Percentiles rank a stretch among this genome's conserved stretches.
Evolutionary conservation across 2,329 filamentous ascomycete genomes (phyloP).

Genomic region (Paraconiothyrium brasiliense): DNA sequence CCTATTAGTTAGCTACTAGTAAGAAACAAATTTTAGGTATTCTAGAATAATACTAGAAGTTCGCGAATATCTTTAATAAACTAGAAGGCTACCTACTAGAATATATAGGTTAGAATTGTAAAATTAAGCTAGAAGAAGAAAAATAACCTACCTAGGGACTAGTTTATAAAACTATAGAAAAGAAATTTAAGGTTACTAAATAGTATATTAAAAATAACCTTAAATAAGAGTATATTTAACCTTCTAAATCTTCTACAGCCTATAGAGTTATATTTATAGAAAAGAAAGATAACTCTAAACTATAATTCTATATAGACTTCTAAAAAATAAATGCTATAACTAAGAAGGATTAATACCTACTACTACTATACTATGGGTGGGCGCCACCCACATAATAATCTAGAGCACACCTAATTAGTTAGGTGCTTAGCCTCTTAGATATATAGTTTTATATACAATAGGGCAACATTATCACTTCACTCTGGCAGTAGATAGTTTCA

Average conservation of each 20-base stretch:
- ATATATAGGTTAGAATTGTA: constrained; percentile 6
- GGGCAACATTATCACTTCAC: too few relatives aligned
- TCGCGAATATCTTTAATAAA: constrained; percentile 1
- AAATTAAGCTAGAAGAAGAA: background rate
- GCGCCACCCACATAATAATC: too few relatives aligned
- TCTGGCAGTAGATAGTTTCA: too few relatives aligned
- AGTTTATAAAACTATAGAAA: constrained; percentile 5
- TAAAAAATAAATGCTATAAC: too few relatives aligned
- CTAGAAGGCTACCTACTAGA: background rate
- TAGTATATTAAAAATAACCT: constrained; percentile 4
- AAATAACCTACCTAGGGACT: background rate
- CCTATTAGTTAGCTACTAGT: too few relatives aligned
- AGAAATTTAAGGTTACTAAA: background rate
- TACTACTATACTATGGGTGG: too few relatives aligned
- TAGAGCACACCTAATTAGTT: too few relatives aligned
- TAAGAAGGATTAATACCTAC: too few relatives aligned
- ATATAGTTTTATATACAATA: too few relatives aligned
- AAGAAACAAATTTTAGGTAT: too few relatives aligned
- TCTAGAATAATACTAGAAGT: background rate
- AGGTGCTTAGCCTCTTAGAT: too few relatives aligned
- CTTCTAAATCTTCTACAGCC: background rate
- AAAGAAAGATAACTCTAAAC: background rate
- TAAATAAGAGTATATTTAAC: background rate
- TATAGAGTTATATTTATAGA: background rate
- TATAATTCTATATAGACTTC: too few relatives aligned